These are phyloP conservation scores for Pseudomicrostroma phylloplanum DNA, from an alignment of 1,284 basidiomycete species.

Conservation along the genomic window DNA sequence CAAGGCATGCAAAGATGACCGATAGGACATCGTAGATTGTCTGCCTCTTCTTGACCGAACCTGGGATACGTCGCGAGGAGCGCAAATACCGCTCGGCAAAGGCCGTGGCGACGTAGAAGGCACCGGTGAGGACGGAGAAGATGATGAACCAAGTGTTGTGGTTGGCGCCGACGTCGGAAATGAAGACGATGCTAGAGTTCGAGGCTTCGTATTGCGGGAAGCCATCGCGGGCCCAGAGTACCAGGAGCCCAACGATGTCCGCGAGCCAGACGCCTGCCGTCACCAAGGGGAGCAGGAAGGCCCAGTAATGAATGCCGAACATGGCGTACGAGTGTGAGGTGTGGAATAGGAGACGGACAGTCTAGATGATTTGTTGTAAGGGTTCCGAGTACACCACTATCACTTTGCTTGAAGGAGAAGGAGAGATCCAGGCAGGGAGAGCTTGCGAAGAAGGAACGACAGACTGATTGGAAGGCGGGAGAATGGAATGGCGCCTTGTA, in stretches of 20 bases:
- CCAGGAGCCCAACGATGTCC: constrained; percentile 45
- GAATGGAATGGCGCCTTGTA: too few species aligned
- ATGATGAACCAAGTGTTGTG: constrained; percentile 45
- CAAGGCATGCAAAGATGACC: constrained; percentile 53
- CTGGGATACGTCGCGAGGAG: constrained; percentile 55
- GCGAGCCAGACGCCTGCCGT: constrained; percentile 33
- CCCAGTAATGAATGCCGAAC: constrained; percentile 26
- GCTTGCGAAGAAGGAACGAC: too few species aligned
- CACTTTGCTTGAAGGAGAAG: too few species aligned
- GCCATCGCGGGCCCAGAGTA: constrained; percentile 51
- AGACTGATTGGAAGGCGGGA: too few species aligned
- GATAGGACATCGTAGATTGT: constrained; percentile 51
- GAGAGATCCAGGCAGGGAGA: too few species aligned
- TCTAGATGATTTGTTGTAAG: neutral
- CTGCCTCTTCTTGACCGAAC: constrained; percentile 52
- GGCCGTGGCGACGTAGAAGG: constrained; percentile 51
- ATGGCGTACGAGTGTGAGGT: constrained; percentile 10
- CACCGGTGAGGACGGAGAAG: constrained; percentile 29
- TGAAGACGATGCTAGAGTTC: constrained; percentile 53
- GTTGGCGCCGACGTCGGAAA: constrained; percentile 54
- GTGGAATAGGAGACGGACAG: neutral
- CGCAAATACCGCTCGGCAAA: constrained; percentile 55
- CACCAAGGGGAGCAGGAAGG: constrained; percentile 29
- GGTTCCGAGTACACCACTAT: too few species aligned
- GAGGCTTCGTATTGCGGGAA: constrained; percentile 50